Evolutionary conservation across 805 yeast species (phyloP).

Genomic region (Starmerella khaoyaiensis): DNA sequence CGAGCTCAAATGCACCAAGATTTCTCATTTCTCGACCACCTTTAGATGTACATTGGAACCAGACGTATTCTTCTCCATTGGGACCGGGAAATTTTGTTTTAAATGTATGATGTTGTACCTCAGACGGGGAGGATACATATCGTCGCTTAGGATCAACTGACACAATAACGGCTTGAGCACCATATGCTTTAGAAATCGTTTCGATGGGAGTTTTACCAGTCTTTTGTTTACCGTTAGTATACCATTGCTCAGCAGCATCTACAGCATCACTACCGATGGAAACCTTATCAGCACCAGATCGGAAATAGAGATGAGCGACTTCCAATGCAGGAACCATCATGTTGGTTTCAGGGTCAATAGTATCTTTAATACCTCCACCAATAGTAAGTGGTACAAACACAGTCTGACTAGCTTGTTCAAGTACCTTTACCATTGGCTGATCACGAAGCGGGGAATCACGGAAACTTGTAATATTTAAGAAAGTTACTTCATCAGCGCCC

Average conservation of each 20-base stretch:
- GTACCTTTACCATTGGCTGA: slow-evolving; percentile 89
- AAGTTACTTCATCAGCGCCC: slow-evolving; percentile 96
- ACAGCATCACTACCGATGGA: slow-evolving; percentile 98
- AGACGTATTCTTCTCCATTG: slow-evolving; percentile 76
- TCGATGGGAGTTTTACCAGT: slow-evolving; percentile 83
- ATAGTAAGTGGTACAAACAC: slow-evolving; percentile 95
- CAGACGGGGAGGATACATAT: slow-evolving; percentile 51
- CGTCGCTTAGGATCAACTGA: slow-evolving; percentile 95
- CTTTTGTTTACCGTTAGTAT: slow-evolving; percentile 42
- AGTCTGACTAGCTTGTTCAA: slow-evolving; percentile 68
- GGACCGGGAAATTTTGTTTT: slow-evolving; percentile 62
- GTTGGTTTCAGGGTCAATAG: slow-evolving; percentile 67
- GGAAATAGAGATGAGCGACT: slow-evolving; percentile 82
- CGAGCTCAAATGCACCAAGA: slow-evolving; percentile 81
- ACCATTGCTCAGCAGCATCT: slow-evolving; percentile 70
- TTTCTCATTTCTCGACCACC: slow-evolving; percentile 92
- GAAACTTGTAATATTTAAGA: slow-evolving; percentile 88
- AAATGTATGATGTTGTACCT: slow-evolving; percentile 50
- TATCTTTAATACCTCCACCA: slow-evolving; percentile 95
- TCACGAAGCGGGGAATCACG: slow-evolving; percentile 86
- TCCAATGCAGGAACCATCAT: slow-evolving; percentile 68
- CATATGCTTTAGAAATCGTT: slow-evolving; percentile 81
- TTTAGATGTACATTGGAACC: slow-evolving; percentile 90
- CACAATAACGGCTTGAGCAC: slow-evolving; percentile 93
- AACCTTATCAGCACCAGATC: slow-evolving; percentile 96